phyloP scores from a whole-genome alignment of 331 rosid species.

The Malus hybrid region DNA sequence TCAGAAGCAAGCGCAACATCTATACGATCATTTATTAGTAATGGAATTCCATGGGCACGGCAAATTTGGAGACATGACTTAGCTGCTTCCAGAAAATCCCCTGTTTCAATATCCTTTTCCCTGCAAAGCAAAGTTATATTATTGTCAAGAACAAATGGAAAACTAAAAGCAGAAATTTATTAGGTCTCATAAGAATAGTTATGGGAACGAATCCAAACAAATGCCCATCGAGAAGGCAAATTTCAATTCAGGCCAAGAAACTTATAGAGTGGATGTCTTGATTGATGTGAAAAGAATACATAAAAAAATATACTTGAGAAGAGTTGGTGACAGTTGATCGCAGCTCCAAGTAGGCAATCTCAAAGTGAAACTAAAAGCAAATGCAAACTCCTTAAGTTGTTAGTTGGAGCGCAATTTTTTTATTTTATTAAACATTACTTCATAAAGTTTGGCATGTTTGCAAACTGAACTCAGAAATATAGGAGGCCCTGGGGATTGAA shows the following conservation, averaged over 20 bases:
- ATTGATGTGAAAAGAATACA: neutral
- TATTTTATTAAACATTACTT: neutral
- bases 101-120: slow-evolving; percentile 74
- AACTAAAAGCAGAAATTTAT: neutral
- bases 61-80: slow-evolving; percentile 70
- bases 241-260: neutral
- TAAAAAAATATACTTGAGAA: neutral
- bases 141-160: neutral
- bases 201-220: neutral
- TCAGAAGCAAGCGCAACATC: slow-evolving; percentile 84
- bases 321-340: neutral
- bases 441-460: neutral
- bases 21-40: slow-evolving; percentile 80
- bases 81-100: slow-evolving; percentile 67
- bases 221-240: neutral
- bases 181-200: neutral
- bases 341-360: neutral
- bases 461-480: neutral
- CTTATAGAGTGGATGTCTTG: neutral
- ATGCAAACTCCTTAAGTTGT: neutral
- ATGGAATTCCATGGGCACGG: slow-evolving; percentile 54
- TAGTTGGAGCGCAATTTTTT: neutral
- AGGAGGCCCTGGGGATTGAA: neutral
- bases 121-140: slow-evolving; percentile 27
- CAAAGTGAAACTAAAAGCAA: neutral